Evolutionary conservation across 441 rosid species (phyloP).

Genomic region (Populus hybrid): DNA sequence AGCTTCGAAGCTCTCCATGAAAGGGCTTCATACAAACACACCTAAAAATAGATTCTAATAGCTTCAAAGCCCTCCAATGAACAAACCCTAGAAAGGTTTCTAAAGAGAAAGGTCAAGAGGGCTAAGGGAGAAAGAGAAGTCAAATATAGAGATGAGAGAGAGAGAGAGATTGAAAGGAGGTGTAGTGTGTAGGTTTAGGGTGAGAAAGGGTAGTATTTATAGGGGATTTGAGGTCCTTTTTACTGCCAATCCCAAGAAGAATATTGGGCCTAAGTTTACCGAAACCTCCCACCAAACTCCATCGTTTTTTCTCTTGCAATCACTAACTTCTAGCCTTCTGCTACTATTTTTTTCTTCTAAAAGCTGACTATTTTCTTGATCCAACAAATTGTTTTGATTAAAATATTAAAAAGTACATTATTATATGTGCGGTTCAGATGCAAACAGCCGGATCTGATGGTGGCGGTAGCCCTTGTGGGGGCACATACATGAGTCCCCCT

Average conservation of each 20-base stretch:
- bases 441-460: slow-evolving; percentile 50
- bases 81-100: not conserved
- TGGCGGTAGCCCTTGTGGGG: slow-evolving; percentile 33
- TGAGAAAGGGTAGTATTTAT: slow-evolving; percentile 37
- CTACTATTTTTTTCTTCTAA: not conserved
- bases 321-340: not conserved
- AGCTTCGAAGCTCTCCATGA: not conserved
- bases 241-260: slow-evolving; percentile 90
- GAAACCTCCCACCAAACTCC: slow-evolving; percentile 25
- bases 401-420: slow-evolving; percentile 5
- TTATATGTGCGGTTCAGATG: slow-evolving; percentile 44
- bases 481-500: slow-evolving; percentile 28
- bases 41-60: not conserved
- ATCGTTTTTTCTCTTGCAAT: not conserved
- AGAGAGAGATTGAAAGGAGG: not conserved
- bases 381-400: not conserved
- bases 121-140: not conserved
- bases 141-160: not conserved
- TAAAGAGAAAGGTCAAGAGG: not conserved
- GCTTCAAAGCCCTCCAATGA: not conserved
- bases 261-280: slow-evolving; percentile 55
- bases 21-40: not conserved
- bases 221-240: slow-evolving; percentile 36
- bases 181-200: slow-evolving; percentile 17
- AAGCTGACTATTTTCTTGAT: slow-evolving; percentile 26